Evolutionary conservation across 805 yeast genomes (phyloP).

Genomic region (Metschnikowia matae): DNA sequence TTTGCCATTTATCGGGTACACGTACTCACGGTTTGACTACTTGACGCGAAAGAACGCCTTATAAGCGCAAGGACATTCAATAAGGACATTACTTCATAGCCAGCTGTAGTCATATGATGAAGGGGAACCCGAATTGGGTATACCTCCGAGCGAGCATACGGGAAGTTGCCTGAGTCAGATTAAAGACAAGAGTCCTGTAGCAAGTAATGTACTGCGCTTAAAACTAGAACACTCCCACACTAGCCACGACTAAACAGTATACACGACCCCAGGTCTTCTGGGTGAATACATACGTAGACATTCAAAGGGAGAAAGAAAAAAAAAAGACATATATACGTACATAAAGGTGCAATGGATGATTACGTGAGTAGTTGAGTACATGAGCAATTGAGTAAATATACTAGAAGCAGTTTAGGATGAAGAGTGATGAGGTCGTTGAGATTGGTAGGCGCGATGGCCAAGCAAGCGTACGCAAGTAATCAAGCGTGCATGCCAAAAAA

Average conservation of each 20-base stretch:
- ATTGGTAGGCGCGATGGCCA: background rate
- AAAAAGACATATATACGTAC: no score
- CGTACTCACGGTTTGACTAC: conserved; percentile 91
- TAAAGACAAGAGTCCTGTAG: background rate
- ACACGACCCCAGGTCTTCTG: no score
- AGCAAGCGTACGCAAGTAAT: background rate
- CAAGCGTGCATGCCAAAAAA: background rate
- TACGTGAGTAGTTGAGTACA: no score
- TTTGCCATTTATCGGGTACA: conserved; percentile 94
- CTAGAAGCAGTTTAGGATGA: no score
- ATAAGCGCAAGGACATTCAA: conserved; percentile 9
- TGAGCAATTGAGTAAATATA: no score
- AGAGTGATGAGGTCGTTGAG: no score
- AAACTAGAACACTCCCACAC: background rate
- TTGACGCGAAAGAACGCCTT: conserved; percentile 70
- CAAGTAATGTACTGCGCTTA: background rate
- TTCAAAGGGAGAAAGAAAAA: no score
- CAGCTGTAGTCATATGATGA: background rate
- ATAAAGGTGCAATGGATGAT: no score
- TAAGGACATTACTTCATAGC: background rate
- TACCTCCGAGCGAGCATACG: background rate
- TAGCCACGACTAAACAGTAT: background rate
- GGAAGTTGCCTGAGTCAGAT: background rate
- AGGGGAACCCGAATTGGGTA: background rate
- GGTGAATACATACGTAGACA: no score